These are phyloP conservation scores for Sphagnum tenellum DNA, from an alignment of 225 moss, liverwort and hornwort genomes.

Conservation along the genomic window DNA sequence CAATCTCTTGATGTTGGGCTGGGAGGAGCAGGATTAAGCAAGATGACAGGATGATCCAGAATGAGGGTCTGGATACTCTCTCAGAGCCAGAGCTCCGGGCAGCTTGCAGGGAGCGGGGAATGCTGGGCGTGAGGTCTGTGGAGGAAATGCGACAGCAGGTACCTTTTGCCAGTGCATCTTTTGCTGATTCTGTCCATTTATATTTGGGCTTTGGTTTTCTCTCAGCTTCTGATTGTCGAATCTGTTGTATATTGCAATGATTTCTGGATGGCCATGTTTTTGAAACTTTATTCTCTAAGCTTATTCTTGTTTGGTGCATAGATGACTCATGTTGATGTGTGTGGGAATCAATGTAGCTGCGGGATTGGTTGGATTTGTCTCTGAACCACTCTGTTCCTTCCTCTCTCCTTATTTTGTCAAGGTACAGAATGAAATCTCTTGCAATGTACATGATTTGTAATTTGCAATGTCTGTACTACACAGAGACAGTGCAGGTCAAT, in stretches of 20 bases:
- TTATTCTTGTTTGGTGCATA: neutral
- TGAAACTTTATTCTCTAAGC: neutral
- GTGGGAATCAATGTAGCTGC: conserved; percentile 40
- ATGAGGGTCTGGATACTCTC: conserved; percentile 83
- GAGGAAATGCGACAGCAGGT: conserved; percentile 93
- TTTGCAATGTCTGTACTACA: too few relatives aligned
- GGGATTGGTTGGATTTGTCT: conserved; percentile 99
- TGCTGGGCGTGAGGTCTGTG: conserved; percentile 85
- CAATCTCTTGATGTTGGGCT: too few relatives aligned
- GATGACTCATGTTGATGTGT: neutral
- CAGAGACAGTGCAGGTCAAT: too few relatives aligned
- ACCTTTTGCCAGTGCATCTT: neutral
- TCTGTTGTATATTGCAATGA: too few relatives aligned
- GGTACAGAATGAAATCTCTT: conserved; percentile 26
- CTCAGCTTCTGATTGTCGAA: neutral
- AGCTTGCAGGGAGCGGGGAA: conserved; percentile 97
- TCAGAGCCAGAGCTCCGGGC: conserved; percentile 86
- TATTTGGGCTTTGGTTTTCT: neutral
- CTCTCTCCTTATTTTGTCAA: conserved; percentile 89
- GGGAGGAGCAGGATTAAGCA: conserved; percentile 68
- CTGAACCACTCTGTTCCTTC: conserved; percentile 90
- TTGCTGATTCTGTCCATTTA: neutral
- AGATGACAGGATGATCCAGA: conserved; percentile 95
- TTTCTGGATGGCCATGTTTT: neutral
- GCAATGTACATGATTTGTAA: too few relatives aligned